phyloP scores from a whole-genome alignment of 73 alveolate species.

The Tetrahymena borealis region DNA sequence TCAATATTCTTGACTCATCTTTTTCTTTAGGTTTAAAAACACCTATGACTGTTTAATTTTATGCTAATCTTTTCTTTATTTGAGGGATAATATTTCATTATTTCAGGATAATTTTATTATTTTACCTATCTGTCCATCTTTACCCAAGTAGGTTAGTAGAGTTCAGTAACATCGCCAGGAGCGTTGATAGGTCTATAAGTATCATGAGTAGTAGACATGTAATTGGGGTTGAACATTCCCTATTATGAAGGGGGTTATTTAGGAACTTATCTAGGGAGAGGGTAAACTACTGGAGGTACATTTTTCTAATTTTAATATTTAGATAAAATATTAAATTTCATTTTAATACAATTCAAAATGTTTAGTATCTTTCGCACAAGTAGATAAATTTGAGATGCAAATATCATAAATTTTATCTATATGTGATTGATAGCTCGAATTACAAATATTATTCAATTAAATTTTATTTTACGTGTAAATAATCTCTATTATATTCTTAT shows the following conservation, averaged over 20 bases:
- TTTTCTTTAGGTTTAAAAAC: too few relatives aligned
- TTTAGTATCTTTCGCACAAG: neutral
- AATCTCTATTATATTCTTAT: conserved; percentile 52
- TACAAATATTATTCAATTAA: neutral
- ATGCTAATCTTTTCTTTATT: too few relatives aligned
- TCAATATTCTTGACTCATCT: too few relatives aligned
- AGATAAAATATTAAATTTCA: conserved; percentile 7
- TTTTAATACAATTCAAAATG: neutral
- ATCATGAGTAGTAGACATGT: conserved; percentile 45
- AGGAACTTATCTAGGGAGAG: conserved; percentile 44
- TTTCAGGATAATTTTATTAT: neutral
- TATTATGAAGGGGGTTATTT: conserved; percentile 35
- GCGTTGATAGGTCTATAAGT: conserved; percentile 39
- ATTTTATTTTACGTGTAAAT: neutral
- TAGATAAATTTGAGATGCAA: neutral
- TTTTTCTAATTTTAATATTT: conserved; percentile 25
- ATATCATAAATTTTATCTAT: neutral
- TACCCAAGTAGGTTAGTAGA: conserved; percentile 86
- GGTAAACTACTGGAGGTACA: conserved; percentile 30
- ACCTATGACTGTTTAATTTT: too few relatives aligned
- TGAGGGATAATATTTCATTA: neutral
- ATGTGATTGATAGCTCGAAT: neutral
- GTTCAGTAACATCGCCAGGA: conserved; percentile 56
- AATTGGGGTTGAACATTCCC: conserved; percentile 51
- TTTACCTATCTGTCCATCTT: conserved; percentile 74